These are phyloP conservation scores for Linnemannia hyalina DNA, from an alignment of 192 early-diverging fungal species.

Conservation along the genomic window DNA sequence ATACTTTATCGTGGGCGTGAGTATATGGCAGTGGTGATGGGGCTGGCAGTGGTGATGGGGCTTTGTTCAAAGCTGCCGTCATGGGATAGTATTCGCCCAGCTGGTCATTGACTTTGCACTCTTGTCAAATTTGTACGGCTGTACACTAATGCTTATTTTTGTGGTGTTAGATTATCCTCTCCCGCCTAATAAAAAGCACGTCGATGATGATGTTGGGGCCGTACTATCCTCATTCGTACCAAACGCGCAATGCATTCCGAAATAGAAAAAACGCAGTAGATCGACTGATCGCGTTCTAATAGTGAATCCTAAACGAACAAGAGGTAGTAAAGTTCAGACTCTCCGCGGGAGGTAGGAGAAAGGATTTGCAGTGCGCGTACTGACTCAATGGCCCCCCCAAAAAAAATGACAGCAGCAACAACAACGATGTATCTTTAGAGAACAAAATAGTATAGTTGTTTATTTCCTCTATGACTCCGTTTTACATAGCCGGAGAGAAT, in stretches of 20 bases:
- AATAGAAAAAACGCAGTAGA: too few species aligned
- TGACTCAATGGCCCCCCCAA: not conserved
- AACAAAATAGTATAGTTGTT: slow-evolving; percentile 8
- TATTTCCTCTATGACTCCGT: slow-evolving; percentile 16
- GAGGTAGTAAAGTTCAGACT: not conserved
- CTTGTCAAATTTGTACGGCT: not conserved
- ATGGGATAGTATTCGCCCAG: not conserved
- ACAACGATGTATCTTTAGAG: not conserved
- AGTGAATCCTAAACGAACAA: not conserved
- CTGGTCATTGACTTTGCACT: not conserved
- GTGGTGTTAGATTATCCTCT: not conserved
- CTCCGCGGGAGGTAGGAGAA: not conserved
- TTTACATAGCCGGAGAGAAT: slow-evolving; percentile 11
- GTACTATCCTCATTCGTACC: not conserved
- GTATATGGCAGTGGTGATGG: too few species aligned
- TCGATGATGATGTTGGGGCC: too few species aligned
- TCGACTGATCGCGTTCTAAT: not conserved
- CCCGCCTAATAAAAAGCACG: not conserved
- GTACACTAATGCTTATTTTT: not conserved
- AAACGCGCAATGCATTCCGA: not conserved
- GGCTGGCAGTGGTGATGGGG: too few species aligned
- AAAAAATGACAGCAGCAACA: not conserved
- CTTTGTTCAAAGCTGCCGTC: too few species aligned
- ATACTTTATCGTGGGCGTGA: not conserved
- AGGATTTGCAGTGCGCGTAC: not conserved